Percentiles rank a stretch among this genome's conserved stretches.
phyloP scores from a whole-genome alignment of 2,329 filamentous ascomycete genomes.

The Atkinsonella texensis region DNA sequence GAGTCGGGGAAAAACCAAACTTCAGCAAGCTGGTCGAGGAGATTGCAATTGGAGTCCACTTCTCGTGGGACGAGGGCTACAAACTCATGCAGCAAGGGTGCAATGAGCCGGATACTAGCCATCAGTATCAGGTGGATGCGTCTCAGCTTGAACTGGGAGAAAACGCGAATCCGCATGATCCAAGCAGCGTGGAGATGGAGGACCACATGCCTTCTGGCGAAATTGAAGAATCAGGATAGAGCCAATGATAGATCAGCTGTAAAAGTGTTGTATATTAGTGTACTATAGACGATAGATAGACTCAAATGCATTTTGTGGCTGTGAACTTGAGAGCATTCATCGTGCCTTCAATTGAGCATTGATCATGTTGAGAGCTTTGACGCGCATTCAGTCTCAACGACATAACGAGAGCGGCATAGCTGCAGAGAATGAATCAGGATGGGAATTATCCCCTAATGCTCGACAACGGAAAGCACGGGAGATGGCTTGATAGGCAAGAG shows the following conservation, averaged over 20 bases:
- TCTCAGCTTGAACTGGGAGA: background rate
- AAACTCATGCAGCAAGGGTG: constrained; percentile 15
- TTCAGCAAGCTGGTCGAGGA: constrained; percentile 19
- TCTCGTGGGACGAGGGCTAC: constrained; percentile 24
- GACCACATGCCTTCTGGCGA: background rate
- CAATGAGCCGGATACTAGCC: background rate
- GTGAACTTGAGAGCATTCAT: no score
- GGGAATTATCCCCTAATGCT: no score
- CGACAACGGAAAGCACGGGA: no score
- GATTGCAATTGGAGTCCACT: constrained; percentile 18
- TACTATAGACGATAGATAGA: background rate
- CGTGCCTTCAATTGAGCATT: no score
- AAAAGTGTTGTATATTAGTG: background rate
- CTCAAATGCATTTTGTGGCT: background rate
- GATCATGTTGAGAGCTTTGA: no score
- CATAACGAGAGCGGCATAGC: no score
- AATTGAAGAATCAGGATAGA: background rate
- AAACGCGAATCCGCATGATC: background rate
- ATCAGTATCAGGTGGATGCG: background rate
- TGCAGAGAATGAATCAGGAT: no score
- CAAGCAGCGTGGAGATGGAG: background rate
- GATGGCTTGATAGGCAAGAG: no score
- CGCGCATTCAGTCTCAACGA: no score
- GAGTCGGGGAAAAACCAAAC: background rate
- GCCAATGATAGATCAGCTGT: background rate